Percentiles rank a stretch among this genome's conserved stretches.
These are phyloP conservation scores for Phytophthora boehmeriae DNA, from an alignment of 352 stramenopile genomes.

Conservation along the genomic window DNA sequence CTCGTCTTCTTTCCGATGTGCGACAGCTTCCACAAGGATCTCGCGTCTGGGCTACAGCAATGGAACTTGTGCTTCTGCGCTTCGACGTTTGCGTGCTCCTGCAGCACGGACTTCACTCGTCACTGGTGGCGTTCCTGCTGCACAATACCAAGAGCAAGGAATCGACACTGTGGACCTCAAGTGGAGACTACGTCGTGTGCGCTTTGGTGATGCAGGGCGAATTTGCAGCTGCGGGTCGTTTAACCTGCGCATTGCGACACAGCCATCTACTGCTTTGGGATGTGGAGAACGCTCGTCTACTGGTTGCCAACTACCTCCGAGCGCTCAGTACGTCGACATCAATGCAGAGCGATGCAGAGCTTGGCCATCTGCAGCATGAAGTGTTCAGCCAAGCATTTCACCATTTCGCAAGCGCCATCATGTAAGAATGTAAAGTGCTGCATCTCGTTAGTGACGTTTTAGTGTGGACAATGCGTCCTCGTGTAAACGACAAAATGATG, in stretches of 20 bases:
- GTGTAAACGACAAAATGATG: no score
- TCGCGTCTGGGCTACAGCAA: constrained; percentile 21
- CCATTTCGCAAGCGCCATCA: constrained; percentile 25
- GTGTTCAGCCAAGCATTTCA: constrained; percentile 35
- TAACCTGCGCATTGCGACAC: constrained; percentile 60
- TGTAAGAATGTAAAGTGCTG: no score
- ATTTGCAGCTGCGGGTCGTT: constrained; percentile 50
- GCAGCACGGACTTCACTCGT: constrained; percentile 43
- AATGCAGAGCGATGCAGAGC: constrained; percentile 1
- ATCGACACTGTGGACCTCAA: constrained; percentile 59
- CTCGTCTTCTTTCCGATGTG: constrained; percentile 31
- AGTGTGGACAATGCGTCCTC: no score
- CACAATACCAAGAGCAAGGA: constrained; percentile 3
- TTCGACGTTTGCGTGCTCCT: constrained; percentile 55
- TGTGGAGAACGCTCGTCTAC: constrained; percentile 60
- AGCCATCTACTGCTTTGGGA: constrained; percentile 75
- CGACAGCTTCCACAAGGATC: constrained; percentile 19
- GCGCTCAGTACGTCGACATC: constrained; percentile 27
- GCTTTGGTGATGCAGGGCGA: constrained; percentile 57
- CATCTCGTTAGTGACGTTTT: no score
- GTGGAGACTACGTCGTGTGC: constrained; percentile 65
- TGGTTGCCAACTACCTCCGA: constrained; percentile 61
- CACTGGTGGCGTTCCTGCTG: constrained; percentile 48
- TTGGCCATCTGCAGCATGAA: constrained; percentile 28
- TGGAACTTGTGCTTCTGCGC: constrained; percentile 70